phyloP scores from a whole-genome alignment of 352 stramenopile species.

The Pythium coloratum region DNA sequence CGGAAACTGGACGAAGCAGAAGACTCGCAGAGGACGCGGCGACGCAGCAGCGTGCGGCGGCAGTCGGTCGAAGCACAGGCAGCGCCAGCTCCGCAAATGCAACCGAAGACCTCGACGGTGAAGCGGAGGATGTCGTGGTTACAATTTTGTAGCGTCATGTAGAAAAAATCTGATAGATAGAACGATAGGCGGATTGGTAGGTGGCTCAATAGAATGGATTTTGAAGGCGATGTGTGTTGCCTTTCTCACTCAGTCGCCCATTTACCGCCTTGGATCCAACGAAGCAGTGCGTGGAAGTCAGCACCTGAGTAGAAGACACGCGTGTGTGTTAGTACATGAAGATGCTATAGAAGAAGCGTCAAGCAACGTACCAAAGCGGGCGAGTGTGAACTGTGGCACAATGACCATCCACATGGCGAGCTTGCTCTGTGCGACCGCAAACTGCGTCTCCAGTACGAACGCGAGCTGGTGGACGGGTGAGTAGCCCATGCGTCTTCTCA shows the following conservation, averaged over 20 bases:
- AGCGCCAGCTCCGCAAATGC: not conserved
- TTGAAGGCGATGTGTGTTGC: not conserved
- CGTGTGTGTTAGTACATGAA: no score
- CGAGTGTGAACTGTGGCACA: conserved; percentile 3
- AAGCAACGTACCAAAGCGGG: conserved; percentile 6
- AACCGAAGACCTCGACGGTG: not conserved
- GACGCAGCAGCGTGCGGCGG: not conserved
- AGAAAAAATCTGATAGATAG: not conserved
- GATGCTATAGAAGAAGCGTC: not conserved
- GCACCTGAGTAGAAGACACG: not conserved
- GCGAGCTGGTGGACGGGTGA: conserved; percentile 33
- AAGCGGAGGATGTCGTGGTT: not conserved
- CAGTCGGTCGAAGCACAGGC: not conserved
- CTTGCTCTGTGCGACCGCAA: conserved; percentile 8
- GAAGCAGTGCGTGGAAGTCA: conserved; percentile 8
- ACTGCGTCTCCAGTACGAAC: conserved; percentile 43
- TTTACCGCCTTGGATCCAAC: conserved; percentile 6
- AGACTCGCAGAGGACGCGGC: not conserved
- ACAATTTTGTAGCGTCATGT: not conserved
- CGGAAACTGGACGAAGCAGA: not conserved
- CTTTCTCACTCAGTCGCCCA: not conserved
- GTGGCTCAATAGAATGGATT: no score
- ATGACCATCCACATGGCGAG: conserved; percentile 8
- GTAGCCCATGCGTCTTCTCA: conserved; percentile 25
- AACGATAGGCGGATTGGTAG: not conserved